phyloP scores from a whole-genome alignment of 495 filamentous ascomycete species.

The Tuber melanosporum region DNA sequence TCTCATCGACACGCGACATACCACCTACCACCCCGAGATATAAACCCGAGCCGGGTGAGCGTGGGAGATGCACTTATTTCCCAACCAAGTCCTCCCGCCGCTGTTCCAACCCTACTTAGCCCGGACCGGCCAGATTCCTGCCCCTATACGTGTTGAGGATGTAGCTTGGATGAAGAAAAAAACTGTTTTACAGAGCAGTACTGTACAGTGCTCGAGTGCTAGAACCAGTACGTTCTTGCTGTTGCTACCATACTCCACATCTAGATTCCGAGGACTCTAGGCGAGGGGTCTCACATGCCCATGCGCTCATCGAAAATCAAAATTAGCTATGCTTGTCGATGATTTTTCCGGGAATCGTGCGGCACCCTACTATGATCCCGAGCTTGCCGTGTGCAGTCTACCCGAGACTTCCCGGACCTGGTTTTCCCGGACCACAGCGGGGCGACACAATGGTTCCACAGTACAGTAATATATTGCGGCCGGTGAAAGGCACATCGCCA shows the following conservation, averaged over 20 bases:
- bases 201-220: too few relatives aligned
- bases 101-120: not conserved
- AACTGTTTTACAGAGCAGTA: too few relatives aligned
- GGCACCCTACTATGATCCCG: not conserved
- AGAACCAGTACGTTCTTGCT: too few relatives aligned
- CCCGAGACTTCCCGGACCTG: not conserved
- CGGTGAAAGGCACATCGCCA: not conserved
- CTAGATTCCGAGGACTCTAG: not conserved
- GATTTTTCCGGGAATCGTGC: not conserved
- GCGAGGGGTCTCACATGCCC: not conserved
- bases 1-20: not conserved
- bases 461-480: not conserved
- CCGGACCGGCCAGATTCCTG: too few relatives aligned
- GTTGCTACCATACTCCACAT: not conserved
- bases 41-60: not conserved
- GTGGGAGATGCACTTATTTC: not conserved
- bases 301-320: not conserved
- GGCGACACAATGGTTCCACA: not conserved
- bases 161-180: too few relatives aligned
- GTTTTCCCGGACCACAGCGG: not conserved
- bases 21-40: not conserved
- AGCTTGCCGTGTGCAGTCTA: not conserved
- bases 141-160: too few relatives aligned
- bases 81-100: not conserved
- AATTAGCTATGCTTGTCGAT: not conserved